Percentiles rank a stretch among this genome's conserved stretches.
phyloP scores from a whole-genome alignment of 106 monocot species.

The Gastrodia elata region DNA sequence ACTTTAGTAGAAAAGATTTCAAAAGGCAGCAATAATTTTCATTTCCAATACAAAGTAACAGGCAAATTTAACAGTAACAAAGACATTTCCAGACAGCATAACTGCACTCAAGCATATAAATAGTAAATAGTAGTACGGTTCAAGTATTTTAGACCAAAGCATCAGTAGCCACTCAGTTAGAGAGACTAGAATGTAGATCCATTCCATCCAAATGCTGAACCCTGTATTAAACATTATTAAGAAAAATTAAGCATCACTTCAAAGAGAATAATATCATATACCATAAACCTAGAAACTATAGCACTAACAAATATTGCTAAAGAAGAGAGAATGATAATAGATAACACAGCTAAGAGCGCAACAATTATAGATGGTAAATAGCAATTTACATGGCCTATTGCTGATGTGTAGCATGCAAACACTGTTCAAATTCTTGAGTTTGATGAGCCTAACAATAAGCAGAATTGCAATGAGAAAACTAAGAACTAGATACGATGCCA shows the following conservation, averaged over 20 bases:
- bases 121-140: background rate
- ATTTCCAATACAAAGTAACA: background rate
- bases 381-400: conserved; percentile 52
- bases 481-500: background rate
- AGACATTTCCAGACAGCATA: conserved; percentile 1
- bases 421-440: conserved; percentile 64
- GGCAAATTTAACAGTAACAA: background rate
- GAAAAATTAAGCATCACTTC: background rate
- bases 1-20: background rate
- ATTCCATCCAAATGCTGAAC: conserved; percentile 12
- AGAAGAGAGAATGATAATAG: background rate
- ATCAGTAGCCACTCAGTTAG: background rate
- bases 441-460: conserved; percentile 51
- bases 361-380: conserved; percentile 4
- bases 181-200: conserved; percentile 8
- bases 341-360: background rate
- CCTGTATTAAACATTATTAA: background rate
- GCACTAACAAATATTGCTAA: background rate
- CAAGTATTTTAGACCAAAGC: background rate
- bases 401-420: conserved; percentile 81
- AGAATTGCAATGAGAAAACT: conserved; percentile 41
- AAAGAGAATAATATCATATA: background rate
- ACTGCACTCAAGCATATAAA: background rate
- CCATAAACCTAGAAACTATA: background rate
- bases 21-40: background rate